Evolutionary conservation across 2,329 filamentous ascomycete species (phyloP), one percentile per base, ranked within the genome.

Genomic region (Teratosphaeria epicoccoides): DNA sequence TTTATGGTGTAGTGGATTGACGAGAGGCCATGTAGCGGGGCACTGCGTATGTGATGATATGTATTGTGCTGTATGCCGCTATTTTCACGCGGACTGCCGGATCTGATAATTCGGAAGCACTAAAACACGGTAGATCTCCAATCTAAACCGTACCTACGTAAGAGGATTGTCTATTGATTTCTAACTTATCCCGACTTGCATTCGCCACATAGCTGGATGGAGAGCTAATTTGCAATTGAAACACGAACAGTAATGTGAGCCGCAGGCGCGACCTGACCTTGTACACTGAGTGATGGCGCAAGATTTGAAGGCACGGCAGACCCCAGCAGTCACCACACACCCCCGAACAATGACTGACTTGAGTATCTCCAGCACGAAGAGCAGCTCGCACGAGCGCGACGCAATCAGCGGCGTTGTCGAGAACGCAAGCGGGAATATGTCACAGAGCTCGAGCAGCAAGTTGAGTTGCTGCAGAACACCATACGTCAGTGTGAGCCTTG

Each of bases 321-420:
- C 14, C 10, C 14, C 10, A 5, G 14, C 10, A 11, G 6, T 14
- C 29, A 40, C 33, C n/a, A 40, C 6, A 40, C 1, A n/a, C 3
- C 33, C 14, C 7, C 11, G 20, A 40, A 5, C 7, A 40, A 17
- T 17, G 71, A 73, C 60, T 67, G 68, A 61, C 57, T 77, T 20
- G 60, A 61, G 50, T 59, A 40, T 63, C 67, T 50, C 57, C 54
- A 20, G 44, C 25, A 46, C 12, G 22, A 46, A 14, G 44, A 46
- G 25, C 44, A 46, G 25, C 44, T 46, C 14, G 44, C 44, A 1
- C 44, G 44, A 24, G 25, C 25, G 20, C 44, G 44, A 10, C 44
- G 44, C 1, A 46, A 46, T 11, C 44, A 46, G 44, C 44, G 25
- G 20, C 20, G 44, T 6, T 46, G 44, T 17, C 44, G 44, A 24